Evolutionary conservation across 805 yeast genomes (phyloP), one percentile per base, ranked within the genome.

Genomic region (Ogataea zsoltii): DNA sequence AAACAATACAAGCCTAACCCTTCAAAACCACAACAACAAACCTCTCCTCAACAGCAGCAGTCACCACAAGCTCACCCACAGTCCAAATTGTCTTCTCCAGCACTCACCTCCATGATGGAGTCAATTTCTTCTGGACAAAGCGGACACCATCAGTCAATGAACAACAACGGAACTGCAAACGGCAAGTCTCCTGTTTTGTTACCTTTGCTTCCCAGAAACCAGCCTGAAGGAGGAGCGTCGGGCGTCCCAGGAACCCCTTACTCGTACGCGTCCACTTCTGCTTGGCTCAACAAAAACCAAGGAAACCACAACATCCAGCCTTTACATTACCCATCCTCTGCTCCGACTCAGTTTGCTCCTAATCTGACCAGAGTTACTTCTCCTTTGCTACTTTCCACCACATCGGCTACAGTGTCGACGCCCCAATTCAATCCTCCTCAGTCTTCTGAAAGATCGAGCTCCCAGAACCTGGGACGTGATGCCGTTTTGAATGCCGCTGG

Each of bases 301-400:
- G 58, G 56, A 15, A 50, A 50, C 29, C 48, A 46, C 34, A 47
- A 51, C 26, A 78, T 76, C 15, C 83, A 79, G 58, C 82, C 83
- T 16, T 63, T 79, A 33, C 83, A 82, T 61, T 82, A 81, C 57
- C 88, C 88, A 6, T 70, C 80, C 3, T 80, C 85, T 0, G 81
- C 86, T 2, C 88, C 88, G 13, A 77, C 86, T 2, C 86, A 81
- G 56, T 83, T 80, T 70, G 86, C 85, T 25, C 80, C 85, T 0
- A 82, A 82, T 34, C 63, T 83, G 41, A 76, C 78, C 49, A 63
- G 82, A 29, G 82, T 83, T 46, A 82, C 88, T 0, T 80, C 86
- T 13, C 88, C 88, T 0, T 66, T 83, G 41, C 63, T 83, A 48
- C 68, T 83, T 35, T 76, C 83, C 7, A 77, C 82, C 13, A 53